A percentile compares a stretch with the other conserved stretches of the same genome.
Conservation (phyloP, 345 rosid genomes). For the Clarkia xantiana region DNA sequence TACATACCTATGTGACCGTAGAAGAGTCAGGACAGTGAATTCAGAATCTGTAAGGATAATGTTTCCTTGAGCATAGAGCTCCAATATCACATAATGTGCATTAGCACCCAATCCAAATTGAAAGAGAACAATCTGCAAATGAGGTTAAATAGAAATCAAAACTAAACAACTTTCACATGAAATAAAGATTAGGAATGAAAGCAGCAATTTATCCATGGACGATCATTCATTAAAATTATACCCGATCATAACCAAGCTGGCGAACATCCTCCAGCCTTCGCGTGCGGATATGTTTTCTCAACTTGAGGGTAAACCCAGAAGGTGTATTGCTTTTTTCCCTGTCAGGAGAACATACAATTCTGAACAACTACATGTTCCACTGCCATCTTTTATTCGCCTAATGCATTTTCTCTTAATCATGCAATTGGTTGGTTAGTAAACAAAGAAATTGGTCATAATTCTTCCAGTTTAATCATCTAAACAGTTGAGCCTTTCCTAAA, state of each 20-base stretch:
- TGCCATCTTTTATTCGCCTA: no score
- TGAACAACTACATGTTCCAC: no score
- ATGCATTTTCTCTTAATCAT: no score
- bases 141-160: neutral
- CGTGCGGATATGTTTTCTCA: constrained; percentile 83
- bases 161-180: no score
- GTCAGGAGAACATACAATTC: constrained; percentile 5
- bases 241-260: constrained; percentile 97
- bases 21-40: constrained; percentile 75
- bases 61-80: constrained; percentile 97
- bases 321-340: constrained; percentile 98
- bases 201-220: no score
- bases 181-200: constrained; percentile 3
- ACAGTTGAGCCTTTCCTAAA: no score
- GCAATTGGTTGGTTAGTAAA: no score
- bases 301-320: constrained; percentile 89
- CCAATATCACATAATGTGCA: constrained; percentile 86
- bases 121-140: constrained; percentile 66
- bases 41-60: constrained; percentile 86
- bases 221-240: constrained; percentile 15
- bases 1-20: constrained; percentile 79
- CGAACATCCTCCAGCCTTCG: constrained; percentile 97
- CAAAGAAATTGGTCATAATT: no score
- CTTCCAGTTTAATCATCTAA: no score
- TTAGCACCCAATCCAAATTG: constrained; percentile 86